phyloP scores from a whole-genome alignment of 495 filamentous ascomycete genomes.

The Tuber melanosporum region DNA sequence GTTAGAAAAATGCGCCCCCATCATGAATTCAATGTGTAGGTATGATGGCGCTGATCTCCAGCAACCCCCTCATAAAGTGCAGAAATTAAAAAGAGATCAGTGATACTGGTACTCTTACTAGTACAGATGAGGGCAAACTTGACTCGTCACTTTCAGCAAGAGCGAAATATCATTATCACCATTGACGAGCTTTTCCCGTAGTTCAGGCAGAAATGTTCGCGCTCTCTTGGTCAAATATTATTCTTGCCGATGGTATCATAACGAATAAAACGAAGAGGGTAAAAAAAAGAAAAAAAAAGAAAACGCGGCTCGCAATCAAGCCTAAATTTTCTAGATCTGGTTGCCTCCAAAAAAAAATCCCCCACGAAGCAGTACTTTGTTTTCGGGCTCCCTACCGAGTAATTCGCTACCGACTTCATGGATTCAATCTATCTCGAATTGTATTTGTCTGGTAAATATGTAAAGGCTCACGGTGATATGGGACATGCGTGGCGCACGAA shows the following conservation, averaged over 20 bases:
- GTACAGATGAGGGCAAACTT: not conserved
- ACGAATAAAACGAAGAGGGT: not conserved
- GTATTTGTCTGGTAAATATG: not conserved
- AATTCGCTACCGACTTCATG: not conserved
- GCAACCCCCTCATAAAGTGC: not conserved
- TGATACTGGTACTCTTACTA: not conserved
- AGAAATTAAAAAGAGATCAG: not conserved
- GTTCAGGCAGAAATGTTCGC: not conserved
- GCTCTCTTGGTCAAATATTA: not conserved
- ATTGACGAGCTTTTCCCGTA: not conserved
- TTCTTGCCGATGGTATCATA: not conserved
- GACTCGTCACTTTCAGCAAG: not conserved
- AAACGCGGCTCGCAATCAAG: not conserved
- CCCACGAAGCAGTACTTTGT: not conserved
- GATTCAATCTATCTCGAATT: not conserved
- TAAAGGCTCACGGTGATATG: not conserved
- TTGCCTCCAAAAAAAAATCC: not conserved
- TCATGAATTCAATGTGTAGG: not conserved
- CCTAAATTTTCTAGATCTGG: not conserved
- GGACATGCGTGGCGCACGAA: not conserved
- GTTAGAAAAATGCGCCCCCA: not conserved
- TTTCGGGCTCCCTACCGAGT: not conserved
- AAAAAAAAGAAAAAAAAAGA: not conserved
- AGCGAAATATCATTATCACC: not conserved
- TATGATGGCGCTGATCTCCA: not conserved